These are phyloP conservation scores for Lipomyces yarrowii DNA, from an alignment of 1,139 yeast species.

Conservation along the genomic window DNA sequence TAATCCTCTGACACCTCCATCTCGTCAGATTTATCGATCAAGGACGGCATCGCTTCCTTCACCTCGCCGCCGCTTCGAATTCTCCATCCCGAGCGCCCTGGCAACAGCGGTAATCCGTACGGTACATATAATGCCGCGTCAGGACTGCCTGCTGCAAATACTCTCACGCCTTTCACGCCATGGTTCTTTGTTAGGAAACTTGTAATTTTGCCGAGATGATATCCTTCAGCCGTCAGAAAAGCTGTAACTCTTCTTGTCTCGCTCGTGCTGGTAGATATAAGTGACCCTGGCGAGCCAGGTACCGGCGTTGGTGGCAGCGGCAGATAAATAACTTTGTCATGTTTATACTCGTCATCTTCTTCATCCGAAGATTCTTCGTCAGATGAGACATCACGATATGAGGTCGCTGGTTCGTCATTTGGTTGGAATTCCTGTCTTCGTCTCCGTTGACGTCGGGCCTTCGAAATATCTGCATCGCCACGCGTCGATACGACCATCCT, in stretches of 20 bases:
- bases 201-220: slow-evolving; percentile 11
- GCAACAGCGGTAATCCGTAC: slow-evolving; percentile 80
- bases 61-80: slow-evolving; percentile 62
- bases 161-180: slow-evolving; percentile 12
- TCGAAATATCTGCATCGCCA: slow-evolving; percentile 1
- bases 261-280: neutral
- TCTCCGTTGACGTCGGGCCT: neutral
- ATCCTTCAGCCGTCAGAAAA: slow-evolving; percentile 23
- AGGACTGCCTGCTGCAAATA: slow-evolving; percentile 18
- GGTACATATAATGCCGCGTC: slow-evolving; percentile 93
- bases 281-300: neutral
- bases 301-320: slow-evolving; percentile 15
- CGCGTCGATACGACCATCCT: slow-evolving; percentile 2
- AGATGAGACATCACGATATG: slow-evolving; percentile 6
- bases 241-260: slow-evolving; percentile 23
- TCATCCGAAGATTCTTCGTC: slow-evolving; percentile 12
- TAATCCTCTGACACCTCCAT: slow-evolving; percentile 42
- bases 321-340: slow-evolving; percentile 6
- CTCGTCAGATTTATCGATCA: slow-evolving; percentile 62
- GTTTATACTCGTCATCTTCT: slow-evolving; percentile 2
- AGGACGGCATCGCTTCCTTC: neutral
- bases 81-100: slow-evolving; percentile 81
- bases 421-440: slow-evolving; percentile 4
- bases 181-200: slow-evolving; percentile 15
- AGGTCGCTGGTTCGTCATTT: neutral